These are phyloP conservation scores for Gynostemma pentaphyllum DNA, from an alignment of 306 rosid genomes.

Conservation along the genomic window DNA sequence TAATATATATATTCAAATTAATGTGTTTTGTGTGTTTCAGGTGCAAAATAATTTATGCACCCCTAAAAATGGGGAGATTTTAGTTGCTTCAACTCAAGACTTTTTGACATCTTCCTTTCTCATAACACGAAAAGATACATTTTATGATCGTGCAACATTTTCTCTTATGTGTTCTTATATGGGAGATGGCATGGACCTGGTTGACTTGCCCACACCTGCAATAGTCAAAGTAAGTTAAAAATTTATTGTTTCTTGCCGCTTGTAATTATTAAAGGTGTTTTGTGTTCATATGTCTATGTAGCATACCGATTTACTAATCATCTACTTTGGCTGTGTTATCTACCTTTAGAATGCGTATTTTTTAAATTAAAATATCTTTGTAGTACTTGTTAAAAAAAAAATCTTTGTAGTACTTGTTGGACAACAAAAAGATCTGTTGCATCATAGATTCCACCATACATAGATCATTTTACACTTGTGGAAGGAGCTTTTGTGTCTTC, in stretches of 20 bases:
- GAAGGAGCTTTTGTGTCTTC: no score
- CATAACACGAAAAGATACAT: slow-evolving; percentile 83
- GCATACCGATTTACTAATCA: not conserved
- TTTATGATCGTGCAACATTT: slow-evolving; percentile 89
- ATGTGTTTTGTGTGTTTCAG: slow-evolving; percentile 31
- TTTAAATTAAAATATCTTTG: not conserved
- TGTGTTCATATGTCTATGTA: slow-evolving; percentile 1
- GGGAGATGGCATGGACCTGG: slow-evolving; percentile 73
- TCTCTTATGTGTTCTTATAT: slow-evolving; percentile 80
- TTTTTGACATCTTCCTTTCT: slow-evolving; percentile 91
- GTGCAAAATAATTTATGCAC: slow-evolving; percentile 96
- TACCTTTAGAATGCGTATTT: not conserved
- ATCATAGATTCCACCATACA: no score
- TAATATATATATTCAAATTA: slow-evolving; percentile 4
- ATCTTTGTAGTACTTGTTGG: no score
- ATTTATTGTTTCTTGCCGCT: not conserved
- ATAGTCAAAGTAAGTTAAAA: slow-evolving; percentile 56
- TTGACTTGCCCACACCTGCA: slow-evolving; percentile 93
- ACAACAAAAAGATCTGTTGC: no score
- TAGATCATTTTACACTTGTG: no score
- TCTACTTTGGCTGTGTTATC: not conserved
- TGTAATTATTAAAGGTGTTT: not conserved
- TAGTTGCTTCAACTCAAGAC: slow-evolving; percentile 98
- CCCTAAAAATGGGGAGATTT: slow-evolving; percentile 92
- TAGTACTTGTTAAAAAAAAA: no score